phyloP scores from a whole-genome alignment of 331 rosid species.

The Arachis monticola region DNA sequence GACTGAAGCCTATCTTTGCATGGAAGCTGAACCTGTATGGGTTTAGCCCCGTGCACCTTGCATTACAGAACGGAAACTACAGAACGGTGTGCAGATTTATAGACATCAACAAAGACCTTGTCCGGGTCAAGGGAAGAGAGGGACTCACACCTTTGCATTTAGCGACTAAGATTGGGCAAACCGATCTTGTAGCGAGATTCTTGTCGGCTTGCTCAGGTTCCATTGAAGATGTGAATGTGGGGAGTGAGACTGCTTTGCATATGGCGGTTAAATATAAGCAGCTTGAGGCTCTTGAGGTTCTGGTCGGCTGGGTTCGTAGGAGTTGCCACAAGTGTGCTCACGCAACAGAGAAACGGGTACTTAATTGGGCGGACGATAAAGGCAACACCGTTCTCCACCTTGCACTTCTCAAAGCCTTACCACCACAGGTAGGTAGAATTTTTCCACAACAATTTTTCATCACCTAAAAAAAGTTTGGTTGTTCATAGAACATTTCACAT shows the following conservation, averaged over 20 bases:
- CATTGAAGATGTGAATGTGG: slow-evolving; percentile 36
- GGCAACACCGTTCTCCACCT: slow-evolving; percentile 47
- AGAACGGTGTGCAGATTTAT: slow-evolving; percentile 34
- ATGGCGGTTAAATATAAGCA: slow-evolving; percentile 31
- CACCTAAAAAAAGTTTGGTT: too few relatives aligned
- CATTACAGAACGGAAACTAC: slow-evolving; percentile 39
- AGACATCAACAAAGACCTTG: slow-evolving; percentile 35
- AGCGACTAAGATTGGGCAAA: slow-evolving; percentile 23
- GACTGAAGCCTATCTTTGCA: slow-evolving; percentile 50
- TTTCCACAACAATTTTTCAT: too few relatives aligned
- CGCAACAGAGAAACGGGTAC: neutral
- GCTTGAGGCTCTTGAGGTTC: slow-evolving; percentile 12
- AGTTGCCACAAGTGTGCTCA: neutral
- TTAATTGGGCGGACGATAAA: slow-evolving; percentile 32
- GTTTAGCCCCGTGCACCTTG: slow-evolving; percentile 46
- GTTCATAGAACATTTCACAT: too few relatives aligned
- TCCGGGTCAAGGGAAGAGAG: slow-evolving; percentile 46
- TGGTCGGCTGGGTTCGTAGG: slow-evolving; percentile 28
- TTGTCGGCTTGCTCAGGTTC: slow-evolving; percentile 40
- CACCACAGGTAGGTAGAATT: neutral
- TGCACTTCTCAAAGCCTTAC: slow-evolving; percentile 8
- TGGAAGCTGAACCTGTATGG: slow-evolving; percentile 49
- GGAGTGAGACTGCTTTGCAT: slow-evolving; percentile 46
- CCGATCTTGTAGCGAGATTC: slow-evolving; percentile 11
- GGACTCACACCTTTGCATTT: slow-evolving; percentile 52